A percentile compares a stretch with the other conserved stretches of the same genome.
phyloP scores from a whole-genome alignment of 805 yeast genomes.

The Citeromyces nyonsensis region DNA sequence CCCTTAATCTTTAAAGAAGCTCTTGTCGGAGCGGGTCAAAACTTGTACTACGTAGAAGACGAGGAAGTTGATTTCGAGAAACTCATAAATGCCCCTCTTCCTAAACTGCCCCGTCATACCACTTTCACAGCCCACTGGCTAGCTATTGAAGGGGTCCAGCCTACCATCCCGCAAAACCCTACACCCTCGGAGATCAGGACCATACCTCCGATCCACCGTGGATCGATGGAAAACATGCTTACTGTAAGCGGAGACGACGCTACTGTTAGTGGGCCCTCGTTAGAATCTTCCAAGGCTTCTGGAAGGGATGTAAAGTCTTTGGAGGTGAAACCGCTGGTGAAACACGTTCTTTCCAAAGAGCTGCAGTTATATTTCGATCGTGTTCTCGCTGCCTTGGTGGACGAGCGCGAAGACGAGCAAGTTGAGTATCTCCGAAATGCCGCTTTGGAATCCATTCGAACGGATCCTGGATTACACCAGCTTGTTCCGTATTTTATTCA shows the following conservation, averaged over 20 bases:
- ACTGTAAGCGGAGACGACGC: slow-evolving; percentile 18
- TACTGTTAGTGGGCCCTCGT: slow-evolving; percentile 8
- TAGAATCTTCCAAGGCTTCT: slow-evolving; percentile 2
- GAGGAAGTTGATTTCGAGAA: slow-evolving; percentile 94
- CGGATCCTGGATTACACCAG: slow-evolving; percentile 95
- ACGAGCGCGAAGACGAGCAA: slow-evolving; percentile 24
- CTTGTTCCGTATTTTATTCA: slow-evolving; percentile 93
- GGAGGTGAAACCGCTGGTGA: slow-evolving; percentile 77
- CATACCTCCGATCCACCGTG: slow-evolving; percentile 66
- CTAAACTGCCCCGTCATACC: slow-evolving; percentile 85
- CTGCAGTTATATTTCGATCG: slow-evolving; percentile 87
- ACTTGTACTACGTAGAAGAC: slow-evolving; percentile 76
- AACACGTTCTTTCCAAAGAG: slow-evolving; percentile 90
- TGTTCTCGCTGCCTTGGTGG: slow-evolving; percentile 63
- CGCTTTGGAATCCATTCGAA: slow-evolving; percentile 69
- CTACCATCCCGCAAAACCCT: slow-evolving; percentile 95
- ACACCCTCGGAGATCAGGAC: slow-evolving; percentile 62
- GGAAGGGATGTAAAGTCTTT: slow-evolving; percentile 23
- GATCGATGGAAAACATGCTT: slow-evolving; percentile 57
- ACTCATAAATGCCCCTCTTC: slow-evolving; percentile 83
- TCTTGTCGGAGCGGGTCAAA: slow-evolving; percentile 80
- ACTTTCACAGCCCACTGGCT: slow-evolving; percentile 95
- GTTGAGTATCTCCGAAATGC: slow-evolving; percentile 52
- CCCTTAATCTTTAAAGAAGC: slow-evolving; percentile 79
- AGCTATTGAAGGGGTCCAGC: slow-evolving; percentile 97